Evolutionary conservation across 176 grass and related monocot species (phyloP), one percentile per base, ranked within the genome.

Genomic region (Triticum monococcum): DNA sequence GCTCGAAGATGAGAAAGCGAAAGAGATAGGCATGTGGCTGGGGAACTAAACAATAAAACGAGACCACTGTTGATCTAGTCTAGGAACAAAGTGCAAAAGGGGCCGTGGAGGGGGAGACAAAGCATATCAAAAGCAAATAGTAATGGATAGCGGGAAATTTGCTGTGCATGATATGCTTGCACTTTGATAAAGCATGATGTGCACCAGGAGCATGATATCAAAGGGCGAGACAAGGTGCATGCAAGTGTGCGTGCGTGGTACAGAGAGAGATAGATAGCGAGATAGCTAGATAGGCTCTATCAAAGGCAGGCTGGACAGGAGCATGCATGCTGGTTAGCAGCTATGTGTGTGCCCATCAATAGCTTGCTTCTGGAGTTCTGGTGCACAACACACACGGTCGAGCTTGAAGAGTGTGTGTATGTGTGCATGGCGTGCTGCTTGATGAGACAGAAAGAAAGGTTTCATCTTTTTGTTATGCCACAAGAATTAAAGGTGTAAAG

Each of bases 31-130:
- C 43, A 52, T 46, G 43, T 0, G 3, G 40, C 22, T 52, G 43
- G 72, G 9, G 50, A 59, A 83, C 41, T 31, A 89, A 80, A 79
- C 87, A 84, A 92, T 89, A 88, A 86, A 56, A 89, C 73, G 73
- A 89, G 80, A 91, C 89, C 77, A 72, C 78, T 71, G 37, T 85
- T 61, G 77, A 85, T 85, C 90, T 43, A 43, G 10, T 41, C 38
- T 63, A 85, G 89, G 90, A 91, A 82, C 87, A 84, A 89, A 92
- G 83, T 77, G 40, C 79, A 81, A 91, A 92, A 86, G 79, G 10
- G 68, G 3, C 43, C 3, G 76, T 26, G 20, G 25, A 46, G 76
- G 23, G 38, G 71, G 85, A 46, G 85, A 45, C 43, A 46, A 12
- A 12, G 12, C 40, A 43, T 43, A 43, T 43, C 40, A 43, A 43